These are phyloP conservation scores for Rhizopogon vulgaris DNA, from an alignment of 768 basidiomycete genomes.

Conservation along the genomic window DNA sequence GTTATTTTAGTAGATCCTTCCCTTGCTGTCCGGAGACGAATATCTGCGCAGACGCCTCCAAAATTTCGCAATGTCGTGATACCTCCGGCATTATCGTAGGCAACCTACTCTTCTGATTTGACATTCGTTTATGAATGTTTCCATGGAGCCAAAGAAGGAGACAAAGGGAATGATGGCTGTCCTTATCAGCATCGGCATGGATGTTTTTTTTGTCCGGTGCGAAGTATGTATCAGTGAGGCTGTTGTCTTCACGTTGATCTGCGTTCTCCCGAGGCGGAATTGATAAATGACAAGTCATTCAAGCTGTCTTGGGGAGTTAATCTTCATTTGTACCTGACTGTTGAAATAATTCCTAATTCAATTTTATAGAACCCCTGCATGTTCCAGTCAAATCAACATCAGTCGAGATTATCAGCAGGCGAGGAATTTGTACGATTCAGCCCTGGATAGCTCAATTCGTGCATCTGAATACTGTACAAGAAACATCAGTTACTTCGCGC, in stretches of 20 bases:
- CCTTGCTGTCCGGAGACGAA: background rate
- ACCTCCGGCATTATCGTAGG: background rate
- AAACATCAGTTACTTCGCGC: background rate
- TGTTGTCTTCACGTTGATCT: background rate
- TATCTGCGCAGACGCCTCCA: background rate
- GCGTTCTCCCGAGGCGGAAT: background rate
- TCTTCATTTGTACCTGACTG: background rate
- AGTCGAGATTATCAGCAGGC: background rate
- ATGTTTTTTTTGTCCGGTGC: background rate
- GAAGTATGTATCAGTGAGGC: background rate
- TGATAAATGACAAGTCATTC: too few relatives aligned
- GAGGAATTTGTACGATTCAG: background rate
- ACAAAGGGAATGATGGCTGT: background rate
- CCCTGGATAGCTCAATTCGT: conserved; percentile 9
- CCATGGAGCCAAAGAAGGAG: background rate
- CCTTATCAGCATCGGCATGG: background rate
- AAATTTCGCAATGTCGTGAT: background rate
- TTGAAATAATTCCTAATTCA: too few relatives aligned
- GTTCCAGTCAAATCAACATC: background rate
- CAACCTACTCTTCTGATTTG: background rate
- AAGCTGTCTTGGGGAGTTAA: too few relatives aligned
- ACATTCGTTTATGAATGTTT: background rate
- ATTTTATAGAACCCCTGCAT: background rate
- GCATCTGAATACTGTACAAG: conserved; percentile 21
- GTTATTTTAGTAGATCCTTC: background rate